Percentiles rank a stretch among this genome's conserved stretches.
Conservation (phyloP, 1,284 basidiomycete species). For the Xerocomus cyaneibrunnescens region DNA sequence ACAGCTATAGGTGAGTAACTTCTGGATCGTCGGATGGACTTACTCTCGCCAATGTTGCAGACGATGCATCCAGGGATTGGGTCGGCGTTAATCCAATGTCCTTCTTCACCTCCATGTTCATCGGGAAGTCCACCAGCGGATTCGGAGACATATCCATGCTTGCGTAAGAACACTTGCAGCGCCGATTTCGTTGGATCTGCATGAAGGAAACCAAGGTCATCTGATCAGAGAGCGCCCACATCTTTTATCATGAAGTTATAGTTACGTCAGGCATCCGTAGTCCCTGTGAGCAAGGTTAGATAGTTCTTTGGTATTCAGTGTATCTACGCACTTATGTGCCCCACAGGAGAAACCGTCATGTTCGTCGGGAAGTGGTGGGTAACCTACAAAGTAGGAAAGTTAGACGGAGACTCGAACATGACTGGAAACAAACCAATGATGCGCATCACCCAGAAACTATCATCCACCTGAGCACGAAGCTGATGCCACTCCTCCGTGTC, state of each 20-base stretch:
- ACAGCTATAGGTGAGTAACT: conserved; percentile 4
- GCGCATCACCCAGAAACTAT: conserved; percentile 88
- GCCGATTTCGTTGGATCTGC: conserved; percentile 77
- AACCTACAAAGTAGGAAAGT: conserved; percentile 47
- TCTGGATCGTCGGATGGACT: conserved; percentile 27
- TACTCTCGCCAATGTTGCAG: conserved; percentile 84
- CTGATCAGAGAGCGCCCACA: conserved; percentile 4
- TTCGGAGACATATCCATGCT: conserved; percentile 39
- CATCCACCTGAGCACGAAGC: conserved; percentile 64
- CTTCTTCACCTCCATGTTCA: conserved; percentile 55
- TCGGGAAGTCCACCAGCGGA: conserved; percentile 42
- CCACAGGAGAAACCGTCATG: conserved; percentile 83
- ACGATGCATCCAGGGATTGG: conserved; percentile 77
- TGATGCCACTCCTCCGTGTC: conserved; percentile 65
- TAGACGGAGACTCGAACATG: background rate
- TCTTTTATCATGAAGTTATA: conserved; percentile 2
- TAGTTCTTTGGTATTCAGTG: background rate
- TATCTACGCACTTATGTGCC: conserved; percentile 64
- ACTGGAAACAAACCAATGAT: conserved; percentile 56
- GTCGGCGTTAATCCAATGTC: conserved; percentile 77
- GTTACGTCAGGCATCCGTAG: conserved; percentile 83
- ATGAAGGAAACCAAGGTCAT: conserved; percentile 61
- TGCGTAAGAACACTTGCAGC: conserved; percentile 72
- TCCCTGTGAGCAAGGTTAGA: conserved; percentile 49
- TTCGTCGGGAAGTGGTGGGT: conserved; percentile 77